Percentiles rank a stretch among this genome's conserved stretches.
phyloP scores from a whole-genome alignment of 2,329 filamentous ascomycete species.

The Colletotrichum filicis region DNA sequence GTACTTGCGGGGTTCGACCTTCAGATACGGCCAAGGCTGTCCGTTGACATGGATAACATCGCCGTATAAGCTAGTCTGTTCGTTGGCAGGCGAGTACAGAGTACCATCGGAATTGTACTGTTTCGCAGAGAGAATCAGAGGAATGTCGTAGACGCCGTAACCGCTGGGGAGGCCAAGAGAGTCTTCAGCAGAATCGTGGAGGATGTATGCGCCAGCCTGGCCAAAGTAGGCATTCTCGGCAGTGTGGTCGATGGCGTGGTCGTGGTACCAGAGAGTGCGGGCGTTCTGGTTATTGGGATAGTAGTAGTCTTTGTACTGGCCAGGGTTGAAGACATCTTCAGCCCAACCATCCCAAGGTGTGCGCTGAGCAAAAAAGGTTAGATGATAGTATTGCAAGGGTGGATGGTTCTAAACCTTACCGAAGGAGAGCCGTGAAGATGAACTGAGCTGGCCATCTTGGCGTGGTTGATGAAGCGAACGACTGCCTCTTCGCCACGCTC shows the following conservation, averaged over 20 bases:
- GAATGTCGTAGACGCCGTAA: conserved; percentile 56
- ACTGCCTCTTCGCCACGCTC: conserved; percentile 58
- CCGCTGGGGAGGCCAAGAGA: conserved; percentile 53
- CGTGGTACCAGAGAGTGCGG: conserved; percentile 63
- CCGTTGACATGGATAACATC: conserved; percentile 66
- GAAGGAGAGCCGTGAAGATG: conserved; percentile 63
- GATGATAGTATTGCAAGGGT: neutral
- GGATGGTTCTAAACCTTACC: conserved; percentile 17
- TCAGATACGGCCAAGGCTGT: conserved; percentile 63
- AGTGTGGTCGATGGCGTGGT: conserved; percentile 50
- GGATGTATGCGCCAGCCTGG: conserved; percentile 61
- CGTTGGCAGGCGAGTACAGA: conserved; percentile 50
- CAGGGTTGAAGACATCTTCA: conserved; percentile 55
- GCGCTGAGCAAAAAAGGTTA: conserved; percentile 38
- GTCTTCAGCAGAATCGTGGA: conserved; percentile 57
- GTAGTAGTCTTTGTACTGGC: conserved; percentile 66
- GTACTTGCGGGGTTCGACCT: conserved; percentile 65
- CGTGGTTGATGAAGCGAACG: conserved; percentile 59
- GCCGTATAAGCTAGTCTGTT: conserved; percentile 57
- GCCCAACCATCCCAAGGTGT: conserved; percentile 61
- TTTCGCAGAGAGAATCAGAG: conserved; percentile 55
- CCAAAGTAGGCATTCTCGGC: conserved; percentile 63
- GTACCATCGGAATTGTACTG: conserved; percentile 57
- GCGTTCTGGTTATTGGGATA: conserved; percentile 62
- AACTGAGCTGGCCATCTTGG: conserved; percentile 50